A percentile compares a stretch with the other conserved stretches of the same genome.
Evolutionary conservation across 202 grass and related monocot species (phyloP).

Genomic region (Sporobolus alterniflorus): DNA sequence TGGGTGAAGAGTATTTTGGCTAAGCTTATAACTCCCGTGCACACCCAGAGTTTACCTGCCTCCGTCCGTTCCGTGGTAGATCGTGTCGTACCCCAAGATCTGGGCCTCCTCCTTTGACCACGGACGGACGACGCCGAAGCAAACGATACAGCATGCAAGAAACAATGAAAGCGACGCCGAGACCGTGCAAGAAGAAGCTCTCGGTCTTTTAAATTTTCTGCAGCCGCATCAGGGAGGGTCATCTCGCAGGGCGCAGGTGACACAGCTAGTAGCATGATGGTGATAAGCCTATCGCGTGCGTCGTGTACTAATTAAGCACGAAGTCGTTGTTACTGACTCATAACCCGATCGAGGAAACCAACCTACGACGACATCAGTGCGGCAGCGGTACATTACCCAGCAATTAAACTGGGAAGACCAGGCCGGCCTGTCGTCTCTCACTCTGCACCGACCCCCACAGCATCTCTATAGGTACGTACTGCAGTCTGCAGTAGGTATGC

Average conservation of each 20-base stretch:
- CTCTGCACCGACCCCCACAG: too few relatives aligned
- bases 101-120: too few relatives aligned
- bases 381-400: background rate
- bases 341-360: background rate
- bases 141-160: background rate
- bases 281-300: background rate
- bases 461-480: slow-evolving; percentile 27
- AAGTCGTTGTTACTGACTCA: background rate
- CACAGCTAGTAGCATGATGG: background rate
- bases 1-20: too few relatives aligned
- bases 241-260: background rate
- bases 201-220: background rate
- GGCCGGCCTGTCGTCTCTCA: background rate
- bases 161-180: background rate
- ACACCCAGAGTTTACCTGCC: too few relatives aligned
- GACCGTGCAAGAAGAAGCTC: background rate
- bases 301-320: background rate
- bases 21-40: too few relatives aligned
- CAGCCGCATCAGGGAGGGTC: background rate
- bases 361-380: slow-evolving; percentile 8
- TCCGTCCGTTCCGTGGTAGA: too few relatives aligned
- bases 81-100: too few relatives aligned
- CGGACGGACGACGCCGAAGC: too few relatives aligned
- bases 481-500: background rate
- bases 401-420: slow-evolving; percentile 40